Evolutionary conservation across 2,329 filamentous ascomycete genomes (phyloP).

Genomic region (Diaporthe eres): DNA sequence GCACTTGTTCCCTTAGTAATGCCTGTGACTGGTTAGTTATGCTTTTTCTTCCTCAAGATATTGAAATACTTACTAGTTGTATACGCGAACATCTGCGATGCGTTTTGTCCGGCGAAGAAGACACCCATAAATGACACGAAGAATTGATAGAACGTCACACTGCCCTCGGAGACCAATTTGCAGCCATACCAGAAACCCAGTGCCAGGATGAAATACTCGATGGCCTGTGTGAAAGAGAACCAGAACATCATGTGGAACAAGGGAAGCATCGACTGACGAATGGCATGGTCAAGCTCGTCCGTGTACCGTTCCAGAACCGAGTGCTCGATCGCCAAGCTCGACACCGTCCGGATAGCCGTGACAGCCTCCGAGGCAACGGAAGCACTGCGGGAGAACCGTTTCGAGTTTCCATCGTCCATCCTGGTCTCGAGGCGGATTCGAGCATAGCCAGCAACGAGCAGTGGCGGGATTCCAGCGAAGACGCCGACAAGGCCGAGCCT

Average conservation of each 20-base stretch:
- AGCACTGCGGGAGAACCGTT: neutral
- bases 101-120: slow-evolving; percentile 6
- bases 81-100: slow-evolving; percentile 2
- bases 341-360: neutral
- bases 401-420: slow-evolving; percentile 14
- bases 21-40: neutral
- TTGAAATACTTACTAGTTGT: neutral
- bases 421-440: slow-evolving; percentile 12
- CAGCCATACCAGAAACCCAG: slow-evolving; percentile 56
- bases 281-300: neutral
- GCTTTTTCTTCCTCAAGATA: no score
- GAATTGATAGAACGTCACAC: neutral
- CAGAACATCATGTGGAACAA: slow-evolving; percentile 55
- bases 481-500: slow-evolving; percentile 1
- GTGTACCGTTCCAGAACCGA: neutral
- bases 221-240: slow-evolving; percentile 53
- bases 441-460: neutral
- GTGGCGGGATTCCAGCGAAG: neutral
- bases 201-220: slow-evolving; percentile 58
- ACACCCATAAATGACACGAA: slow-evolving; percentile 11
- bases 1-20: slow-evolving; percentile 8
- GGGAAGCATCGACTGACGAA: slow-evolving; percentile 50
- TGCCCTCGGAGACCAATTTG: neutral
- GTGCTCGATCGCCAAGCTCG: neutral
- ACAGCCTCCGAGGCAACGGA: neutral